Evolutionary conservation across 176 grass and related monocot species (phyloP).

Genomic region (Urochloa ruziziensis): DNA sequence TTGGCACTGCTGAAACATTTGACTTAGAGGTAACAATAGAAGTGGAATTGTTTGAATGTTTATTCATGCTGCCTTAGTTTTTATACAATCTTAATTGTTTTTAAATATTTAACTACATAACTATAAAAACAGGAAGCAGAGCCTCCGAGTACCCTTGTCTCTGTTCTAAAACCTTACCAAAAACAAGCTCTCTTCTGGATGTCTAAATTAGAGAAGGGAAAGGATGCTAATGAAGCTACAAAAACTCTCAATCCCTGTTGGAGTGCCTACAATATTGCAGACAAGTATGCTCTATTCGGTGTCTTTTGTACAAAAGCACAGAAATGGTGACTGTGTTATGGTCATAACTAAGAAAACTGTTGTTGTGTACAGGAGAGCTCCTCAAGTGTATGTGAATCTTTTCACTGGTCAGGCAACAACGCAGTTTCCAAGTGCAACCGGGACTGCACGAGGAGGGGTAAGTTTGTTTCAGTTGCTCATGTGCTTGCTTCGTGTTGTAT

Average conservation of each 20-base stretch:
- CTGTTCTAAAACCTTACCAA: conserved; percentile 77
- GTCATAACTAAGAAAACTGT: background rate
- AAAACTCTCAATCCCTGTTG: conserved; percentile 85
- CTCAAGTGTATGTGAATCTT: conserved; percentile 74
- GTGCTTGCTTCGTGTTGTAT: conserved; percentile 17
- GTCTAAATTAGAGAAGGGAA: conserved; percentile 81
- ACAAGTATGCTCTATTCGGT: conserved; percentile 55
- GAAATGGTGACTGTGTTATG: background rate
- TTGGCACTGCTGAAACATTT: conserved; percentile 62
- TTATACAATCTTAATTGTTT: background rate
- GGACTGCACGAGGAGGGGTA: conserved; percentile 75
- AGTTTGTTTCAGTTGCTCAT: conserved; percentile 34
- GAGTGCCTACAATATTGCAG: conserved; percentile 68
- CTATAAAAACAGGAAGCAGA: conserved; percentile 64
- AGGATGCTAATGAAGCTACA: conserved; percentile 38
- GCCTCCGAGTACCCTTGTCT: conserved; percentile 62
- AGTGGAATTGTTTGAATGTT: background rate
- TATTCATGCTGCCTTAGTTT: background rate
- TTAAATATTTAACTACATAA: conserved; percentile 3
- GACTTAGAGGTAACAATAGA: conserved; percentile 62
- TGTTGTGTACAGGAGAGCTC: conserved; percentile 55
- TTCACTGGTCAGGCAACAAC: conserved; percentile 81
- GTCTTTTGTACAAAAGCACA: background rate
- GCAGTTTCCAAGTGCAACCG: conserved; percentile 68
- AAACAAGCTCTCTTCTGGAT: conserved; percentile 95